Evolutionary conservation across 352 stramenopile genomes (phyloP), one percentile per base, ranked within the genome.

Genomic region (Ochromonadaceae sp.): DNA sequence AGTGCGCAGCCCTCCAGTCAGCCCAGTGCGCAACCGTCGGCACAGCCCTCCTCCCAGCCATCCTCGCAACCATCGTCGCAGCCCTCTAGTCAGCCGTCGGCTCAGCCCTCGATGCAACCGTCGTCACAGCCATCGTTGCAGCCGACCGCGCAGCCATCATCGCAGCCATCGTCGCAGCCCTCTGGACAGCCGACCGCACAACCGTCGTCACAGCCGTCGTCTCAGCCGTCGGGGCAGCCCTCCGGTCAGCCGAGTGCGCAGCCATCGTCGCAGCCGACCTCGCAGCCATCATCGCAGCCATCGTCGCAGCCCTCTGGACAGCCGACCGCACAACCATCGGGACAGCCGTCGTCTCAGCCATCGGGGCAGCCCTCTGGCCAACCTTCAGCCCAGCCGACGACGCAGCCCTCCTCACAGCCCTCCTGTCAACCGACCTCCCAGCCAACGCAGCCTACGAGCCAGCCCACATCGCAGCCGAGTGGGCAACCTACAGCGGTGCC

Each of bases 121-220:
- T 17, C 44, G 7, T 14, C 7, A 7, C 44, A 17, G 14, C 44
- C 44, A 17, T 52, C 44, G 25, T 7, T 17, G 20, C 20, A 52
- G 7, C 44, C 44, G 28, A 52, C 44, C 7, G 14, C 44, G 35
- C 20, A 5, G 7, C 49, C 49, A 48, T 59, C 49, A 7, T 50
- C 49, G 5, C 49, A 57, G 25, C 49, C 49, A 59, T 59, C 49
- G 10, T 57, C 22, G 39, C 43, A 59, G 43, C 49, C 49, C n/a
- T 50, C 25, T 17, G 22, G 7, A 22, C 14, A 5, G 26, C 49
- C 49, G 22, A 59, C 26, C 17, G 36, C 12, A 22, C 26, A 38
- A 14, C 46, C 49, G 26, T 35, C 49, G 36, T 20, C 46, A 22
- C 12, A 55, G 15, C 46, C 46, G 49, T 30, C 49, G 26, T n/a